Base-by-base conservation (phyloP, 768 basidiomycete species). In the Paxillus ammoniavirescens region DNA sequence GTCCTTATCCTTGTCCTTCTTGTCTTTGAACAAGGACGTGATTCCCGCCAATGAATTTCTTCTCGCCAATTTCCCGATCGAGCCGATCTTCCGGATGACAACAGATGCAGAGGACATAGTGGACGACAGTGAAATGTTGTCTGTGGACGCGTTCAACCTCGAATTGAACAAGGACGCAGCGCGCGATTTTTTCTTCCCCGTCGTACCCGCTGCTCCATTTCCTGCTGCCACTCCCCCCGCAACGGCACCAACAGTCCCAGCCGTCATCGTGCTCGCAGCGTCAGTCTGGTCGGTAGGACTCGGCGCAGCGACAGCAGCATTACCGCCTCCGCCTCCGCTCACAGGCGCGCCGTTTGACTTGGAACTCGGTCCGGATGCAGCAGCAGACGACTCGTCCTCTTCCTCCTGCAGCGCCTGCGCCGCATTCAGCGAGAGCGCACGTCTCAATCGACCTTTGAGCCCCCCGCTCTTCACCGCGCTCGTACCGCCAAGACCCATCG, bases 61-160 rank as follows among this genome's bases (percentile, higher is more conserved):
- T 47, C 93, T 75, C 8, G 93, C 91, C 14, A 97, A 80, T 71
- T 90, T 92, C 31, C 92, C 91, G 73, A 97, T 86, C 37, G 86
- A 85, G 3, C 95, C 91, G 44, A 98, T 84, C 75, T 97, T 98
- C 60, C 95, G 83, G 63, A 97, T 95, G 82, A 98, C 96, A 68
- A 98, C 89, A 42, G 90, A 93, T 18, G 96, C 96, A 47, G 89
- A 92, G 58, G 89, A 91, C 61, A 97, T 95, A 42, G 96, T 97
- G 8, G 91, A 94, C 17, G 88, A 90, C 37, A 98, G 81, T 26
- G 94, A 97, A 59, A 98, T 96, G 70, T 96, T 97, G 71, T 96
- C 94, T 41, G 92, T 95, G 50, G 86, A 89, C 41, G 86, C 83
- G 67, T 97, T 96, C 62, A 91, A 73, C 59, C 88, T 85, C 58